Evolutionary conservation across 306 rosid genomes (phyloP).

Genomic region (Vigna reflexopilosa): DNA sequence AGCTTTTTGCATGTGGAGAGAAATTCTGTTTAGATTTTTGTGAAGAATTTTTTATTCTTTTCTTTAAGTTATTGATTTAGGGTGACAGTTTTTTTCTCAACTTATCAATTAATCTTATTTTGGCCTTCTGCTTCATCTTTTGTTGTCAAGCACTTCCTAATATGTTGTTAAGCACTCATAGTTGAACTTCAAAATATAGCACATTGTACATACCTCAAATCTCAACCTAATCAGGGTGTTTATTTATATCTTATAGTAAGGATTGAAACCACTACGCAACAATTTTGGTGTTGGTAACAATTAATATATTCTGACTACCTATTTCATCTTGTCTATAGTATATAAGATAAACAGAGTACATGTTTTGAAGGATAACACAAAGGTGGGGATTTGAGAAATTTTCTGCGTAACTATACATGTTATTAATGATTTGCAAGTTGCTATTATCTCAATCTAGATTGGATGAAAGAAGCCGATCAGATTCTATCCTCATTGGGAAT

Average conservation of each 20-base stretch:
- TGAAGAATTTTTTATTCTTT: no score
- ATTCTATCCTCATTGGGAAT: conserved; percentile 34
- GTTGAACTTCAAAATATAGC: neutral
- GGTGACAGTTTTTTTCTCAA: no score
- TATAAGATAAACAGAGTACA: neutral
- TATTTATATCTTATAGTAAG: neutral
- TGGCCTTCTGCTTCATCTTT: no score
- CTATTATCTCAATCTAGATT: conserved; percentile 38
- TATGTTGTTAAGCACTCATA: neutral
- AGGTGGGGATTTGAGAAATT: conserved; percentile 13
- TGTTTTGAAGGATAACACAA: conserved; percentile 33
- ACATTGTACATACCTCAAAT: conserved; percentile 6
- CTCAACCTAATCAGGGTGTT: neutral
- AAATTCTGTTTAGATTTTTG: no score
- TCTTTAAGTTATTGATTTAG: no score
- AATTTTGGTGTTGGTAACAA: conserved; percentile 11
- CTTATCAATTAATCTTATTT: no score
- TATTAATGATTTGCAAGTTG: conserved; percentile 36
- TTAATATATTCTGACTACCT: neutral
- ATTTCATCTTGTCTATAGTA: neutral
- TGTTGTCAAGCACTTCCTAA: neutral
- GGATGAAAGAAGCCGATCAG: conserved; percentile 14
- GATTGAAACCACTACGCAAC: neutral
- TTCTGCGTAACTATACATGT: conserved; percentile 25
- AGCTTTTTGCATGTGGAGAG: no score